Evolutionary conservation across 2,329 filamentous ascomycete species (phyloP).

Genomic region (Aureobasidium melanogenum): DNA sequence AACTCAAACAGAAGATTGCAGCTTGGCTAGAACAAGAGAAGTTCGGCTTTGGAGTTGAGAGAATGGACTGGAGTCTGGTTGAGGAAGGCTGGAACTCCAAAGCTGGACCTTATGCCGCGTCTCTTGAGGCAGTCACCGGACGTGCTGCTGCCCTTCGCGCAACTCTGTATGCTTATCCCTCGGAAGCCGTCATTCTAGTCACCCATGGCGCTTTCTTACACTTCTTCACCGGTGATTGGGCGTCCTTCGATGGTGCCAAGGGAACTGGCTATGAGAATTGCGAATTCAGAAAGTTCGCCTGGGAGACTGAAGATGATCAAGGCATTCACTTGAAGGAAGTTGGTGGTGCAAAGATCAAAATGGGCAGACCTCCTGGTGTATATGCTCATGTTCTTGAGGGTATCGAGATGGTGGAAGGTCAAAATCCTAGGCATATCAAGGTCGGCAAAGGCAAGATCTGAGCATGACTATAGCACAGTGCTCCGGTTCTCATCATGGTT

Average conservation of each 20-base stretch:
- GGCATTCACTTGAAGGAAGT: neutral
- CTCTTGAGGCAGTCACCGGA: neutral
- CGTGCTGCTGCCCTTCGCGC: slow-evolving; percentile 14
- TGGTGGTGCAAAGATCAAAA: slow-evolving; percentile 8
- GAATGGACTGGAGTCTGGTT: slow-evolving; percentile 6
- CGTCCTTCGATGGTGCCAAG: slow-evolving; percentile 6
- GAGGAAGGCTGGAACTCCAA: slow-evolving; percentile 11
- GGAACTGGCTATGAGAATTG: slow-evolving; percentile 11
- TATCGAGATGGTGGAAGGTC: neutral
- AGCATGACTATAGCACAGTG: too few relatives aligned
- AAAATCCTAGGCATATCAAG: neutral
- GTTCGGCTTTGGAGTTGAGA: neutral
- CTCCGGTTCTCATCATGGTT: too few relatives aligned
- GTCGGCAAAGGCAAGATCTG: neutral
- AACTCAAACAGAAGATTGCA: neutral
- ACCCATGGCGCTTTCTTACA: slow-evolving; percentile 16
- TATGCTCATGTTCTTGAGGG: slow-evolving; percentile 3
- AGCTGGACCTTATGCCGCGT: neutral
- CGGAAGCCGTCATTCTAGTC: slow-evolving; percentile 13
- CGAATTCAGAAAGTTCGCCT: slow-evolving; percentile 7
- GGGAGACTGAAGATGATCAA: neutral
- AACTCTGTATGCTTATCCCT: slow-evolving; percentile 10
- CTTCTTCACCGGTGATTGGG: slow-evolving; percentile 15
- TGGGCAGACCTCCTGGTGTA: slow-evolving; percentile 7
- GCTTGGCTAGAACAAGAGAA: neutral